A percentile compares a stretch with the other conserved stretches of the same genome.
phyloP scores from a whole-genome alignment of 805 yeast genomes.

The Vanderwaltozyma yarrowii region DNA sequence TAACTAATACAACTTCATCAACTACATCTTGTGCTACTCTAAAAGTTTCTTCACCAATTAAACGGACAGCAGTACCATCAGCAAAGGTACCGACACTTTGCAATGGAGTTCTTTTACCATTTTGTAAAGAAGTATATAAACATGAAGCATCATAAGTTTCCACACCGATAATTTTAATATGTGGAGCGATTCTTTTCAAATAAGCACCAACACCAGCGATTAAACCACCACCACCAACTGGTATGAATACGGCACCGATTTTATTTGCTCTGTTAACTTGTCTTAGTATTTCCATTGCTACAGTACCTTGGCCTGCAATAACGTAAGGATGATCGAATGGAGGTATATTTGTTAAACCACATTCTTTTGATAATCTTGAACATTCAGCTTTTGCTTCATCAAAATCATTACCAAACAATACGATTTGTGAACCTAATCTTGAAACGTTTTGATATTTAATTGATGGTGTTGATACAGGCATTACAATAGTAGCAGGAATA shows the following conservation, averaged over 20 bases:
- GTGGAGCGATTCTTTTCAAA: conserved; percentile 94
- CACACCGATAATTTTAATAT: conserved; percentile 88
- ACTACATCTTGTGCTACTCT: conserved; percentile 64
- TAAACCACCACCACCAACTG: conserved; percentile 97
- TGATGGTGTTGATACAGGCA: conserved; percentile 96
- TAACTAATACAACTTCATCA: conserved; percentile 80
- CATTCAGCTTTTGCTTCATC: conserved; percentile 94
- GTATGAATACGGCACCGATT: conserved; percentile 78
- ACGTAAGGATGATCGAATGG: conserved; percentile 98
- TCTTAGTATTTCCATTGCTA: conserved; percentile 84
- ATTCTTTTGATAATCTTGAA: conserved; percentile 51
- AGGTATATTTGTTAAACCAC: conserved; percentile 84
- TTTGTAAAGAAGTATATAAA: conserved; percentile 58
- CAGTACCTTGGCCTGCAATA: conserved; percentile 98
- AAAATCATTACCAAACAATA: conserved; percentile 85
- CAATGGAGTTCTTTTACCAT: conserved; percentile 45
- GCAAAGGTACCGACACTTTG: conserved; percentile 90
- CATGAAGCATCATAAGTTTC: conserved; percentile 96
- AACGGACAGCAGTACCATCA: conserved; percentile 94
- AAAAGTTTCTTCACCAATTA: conserved; percentile 86
- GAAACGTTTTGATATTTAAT: conserved; percentile 89
- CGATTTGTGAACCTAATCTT: conserved; percentile 89
- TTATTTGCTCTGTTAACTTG: conserved; percentile 61
- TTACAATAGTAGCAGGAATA: conserved; percentile 91
- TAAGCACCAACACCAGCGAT: conserved; percentile 87